Evolutionary conservation across 108 stramenopile genomes (phyloP).

Genomic region (Cyclotella kingstonii): DNA sequence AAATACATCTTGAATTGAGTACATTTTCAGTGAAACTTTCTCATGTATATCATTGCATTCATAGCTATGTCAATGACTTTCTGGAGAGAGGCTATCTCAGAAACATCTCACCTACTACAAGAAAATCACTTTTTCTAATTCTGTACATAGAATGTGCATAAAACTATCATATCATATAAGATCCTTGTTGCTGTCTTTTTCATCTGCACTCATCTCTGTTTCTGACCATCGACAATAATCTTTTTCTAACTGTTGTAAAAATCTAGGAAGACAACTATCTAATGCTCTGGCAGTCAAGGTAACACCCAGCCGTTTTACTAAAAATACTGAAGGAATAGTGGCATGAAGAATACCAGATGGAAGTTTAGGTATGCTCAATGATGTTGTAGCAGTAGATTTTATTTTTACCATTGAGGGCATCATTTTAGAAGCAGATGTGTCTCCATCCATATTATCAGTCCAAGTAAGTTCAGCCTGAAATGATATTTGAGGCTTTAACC

Average conservation of each 20-base stretch:
- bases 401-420: slow-evolving; percentile 27
- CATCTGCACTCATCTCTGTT: no score
- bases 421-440: neutral
- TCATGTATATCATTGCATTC: no score
- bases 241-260: slow-evolving; percentile 41
- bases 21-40: no score
- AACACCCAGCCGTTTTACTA: slow-evolving; percentile 43
- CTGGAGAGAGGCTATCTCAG: no score
- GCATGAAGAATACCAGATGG: slow-evolving; percentile 31
- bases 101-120: no score
- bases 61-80: no score
- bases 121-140: no score
- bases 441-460: slow-evolving; percentile 10
- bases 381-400: slow-evolving; percentile 42
- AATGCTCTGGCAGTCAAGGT: slow-evolving; percentile 43
- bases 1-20: no score
- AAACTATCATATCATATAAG: no score
- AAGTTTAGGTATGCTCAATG: slow-evolving; percentile 37
- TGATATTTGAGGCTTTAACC: slow-evolving; percentile 42
- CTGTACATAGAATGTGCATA: no score
- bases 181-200: no score
- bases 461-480: slow-evolving; percentile 46
- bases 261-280: slow-evolving; percentile 43
- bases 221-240: slow-evolving; percentile 47
- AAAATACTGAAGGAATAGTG: slow-evolving; percentile 39